phyloP scores from a whole-genome alignment of 768 basidiomycete species.

The Chalciporus chontae region DNA sequence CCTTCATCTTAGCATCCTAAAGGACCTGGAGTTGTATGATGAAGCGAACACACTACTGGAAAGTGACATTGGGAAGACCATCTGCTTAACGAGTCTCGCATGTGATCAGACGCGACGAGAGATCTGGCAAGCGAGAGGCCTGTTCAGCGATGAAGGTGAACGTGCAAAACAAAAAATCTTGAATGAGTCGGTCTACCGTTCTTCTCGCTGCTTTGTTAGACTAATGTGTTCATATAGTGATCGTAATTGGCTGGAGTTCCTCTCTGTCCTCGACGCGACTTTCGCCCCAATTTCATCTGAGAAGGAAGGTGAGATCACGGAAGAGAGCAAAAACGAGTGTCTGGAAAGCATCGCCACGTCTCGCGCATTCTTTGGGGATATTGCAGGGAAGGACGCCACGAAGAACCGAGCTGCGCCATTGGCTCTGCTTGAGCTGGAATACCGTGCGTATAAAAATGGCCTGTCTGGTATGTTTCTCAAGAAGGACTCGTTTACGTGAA shows the following conservation, averaged over 20 bases:
- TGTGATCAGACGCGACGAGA: conserved; percentile 76
- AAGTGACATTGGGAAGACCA: conserved; percentile 61
- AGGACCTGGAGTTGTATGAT: conserved; percentile 62
- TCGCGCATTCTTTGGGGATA: conserved; percentile 47
- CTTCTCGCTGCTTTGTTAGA: conserved; percentile 2
- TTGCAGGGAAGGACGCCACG: conserved; percentile 63
- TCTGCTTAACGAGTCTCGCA: conserved; percentile 67
- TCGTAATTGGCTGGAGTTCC: conserved; percentile 84
- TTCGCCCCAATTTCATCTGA: conserved; percentile 41
- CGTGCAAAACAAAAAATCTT: conserved; percentile 55
- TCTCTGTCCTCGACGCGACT: conserved; percentile 67
- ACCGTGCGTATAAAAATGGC: conserved; percentile 46
- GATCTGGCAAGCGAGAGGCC: conserved; percentile 57
- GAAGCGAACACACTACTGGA: conserved; percentile 69
- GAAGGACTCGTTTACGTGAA: neutral
- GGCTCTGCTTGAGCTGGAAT: conserved; percentile 74
- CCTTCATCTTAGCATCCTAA: conserved; percentile 68
- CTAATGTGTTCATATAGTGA: conserved; percentile 46
- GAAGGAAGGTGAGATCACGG: conserved; percentile 24
- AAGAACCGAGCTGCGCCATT: conserved; percentile 74
- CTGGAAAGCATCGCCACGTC: conserved; percentile 40
- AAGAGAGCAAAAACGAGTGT: conserved; percentile 37
- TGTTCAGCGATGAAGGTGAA: conserved; percentile 58
- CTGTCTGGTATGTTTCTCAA: conserved; percentile 36
- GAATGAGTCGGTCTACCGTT: conserved; percentile 47